Percentiles rank a stretch among this genome's conserved stretches.
phyloP scores from a whole-genome alignment of 225 moss, liverwort and hornwort species.

The Thuidium tamariscinum region DNA sequence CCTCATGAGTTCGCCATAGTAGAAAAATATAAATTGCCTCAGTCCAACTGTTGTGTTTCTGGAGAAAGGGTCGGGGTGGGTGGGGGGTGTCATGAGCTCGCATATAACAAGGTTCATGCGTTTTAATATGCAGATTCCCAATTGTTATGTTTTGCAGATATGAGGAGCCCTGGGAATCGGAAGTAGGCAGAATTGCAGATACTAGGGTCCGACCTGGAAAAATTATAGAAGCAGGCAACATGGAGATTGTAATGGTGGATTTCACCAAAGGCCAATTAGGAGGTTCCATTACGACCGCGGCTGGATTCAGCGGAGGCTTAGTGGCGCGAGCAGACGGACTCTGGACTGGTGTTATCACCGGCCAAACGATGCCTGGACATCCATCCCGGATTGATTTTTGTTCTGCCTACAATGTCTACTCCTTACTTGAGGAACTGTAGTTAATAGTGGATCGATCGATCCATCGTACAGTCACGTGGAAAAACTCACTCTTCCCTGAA shows the following conservation, averaged over 20 bases:
- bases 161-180: conserved; percentile 46
- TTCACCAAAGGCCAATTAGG: conserved; percentile 30
- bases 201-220: conserved; percentile 33
- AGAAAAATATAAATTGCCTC: not conserved
- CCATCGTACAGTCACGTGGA: not conserved
- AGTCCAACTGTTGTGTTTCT: not conserved
- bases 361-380: conserved; percentile 3
- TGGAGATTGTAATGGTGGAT: conserved; percentile 32
- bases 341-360: conserved; percentile 26
- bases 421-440: conserved; percentile 36
- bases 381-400: conserved; percentile 25
- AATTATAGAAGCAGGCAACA: conserved; percentile 19
- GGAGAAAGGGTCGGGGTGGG: not conserved
- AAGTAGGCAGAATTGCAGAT: conserved; percentile 24
- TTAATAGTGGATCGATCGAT: not conserved
- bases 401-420: conserved; percentile 32
- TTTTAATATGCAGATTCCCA: not conserved
- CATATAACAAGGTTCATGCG: not conserved
- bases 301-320: conserved; percentile 35
- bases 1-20: not conserved
- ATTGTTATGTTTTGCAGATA: conserved; percentile 17
- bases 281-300: conserved; percentile 27
- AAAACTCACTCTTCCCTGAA: not conserved
- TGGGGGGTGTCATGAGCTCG: not conserved
- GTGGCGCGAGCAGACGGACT: conserved; percentile 31